phyloP scores from a whole-genome alignment of 2,329 filamentous ascomycete genomes.

The Aspergillus cejpii region DNA sequence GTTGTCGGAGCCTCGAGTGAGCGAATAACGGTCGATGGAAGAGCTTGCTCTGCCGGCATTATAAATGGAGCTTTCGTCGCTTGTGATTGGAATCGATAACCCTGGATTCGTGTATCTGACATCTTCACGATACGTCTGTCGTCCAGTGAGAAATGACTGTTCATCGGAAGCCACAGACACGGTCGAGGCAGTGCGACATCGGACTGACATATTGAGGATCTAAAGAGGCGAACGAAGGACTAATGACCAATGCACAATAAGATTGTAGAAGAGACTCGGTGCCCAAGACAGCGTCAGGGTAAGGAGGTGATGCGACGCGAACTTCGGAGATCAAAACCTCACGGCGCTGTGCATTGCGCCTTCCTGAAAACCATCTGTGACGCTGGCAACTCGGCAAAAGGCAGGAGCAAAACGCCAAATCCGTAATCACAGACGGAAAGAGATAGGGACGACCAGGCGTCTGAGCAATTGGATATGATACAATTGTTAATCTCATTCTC shows the following conservation, averaged over 20 bases:
- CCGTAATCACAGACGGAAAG: neutral
- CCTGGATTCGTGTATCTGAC: neutral
- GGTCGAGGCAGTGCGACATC: neutral
- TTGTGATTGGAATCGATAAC: conserved; percentile 26
- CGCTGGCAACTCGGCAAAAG: neutral
- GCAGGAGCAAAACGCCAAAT: neutral
- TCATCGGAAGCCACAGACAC: neutral
- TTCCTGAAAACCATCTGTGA: neutral
- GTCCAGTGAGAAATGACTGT: neutral
- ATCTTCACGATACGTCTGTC: neutral
- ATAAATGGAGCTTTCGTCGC: conserved; percentile 35
- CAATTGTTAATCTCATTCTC: neutral
- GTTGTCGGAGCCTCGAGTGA: conserved; percentile 5
- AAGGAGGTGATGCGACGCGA: neutral
- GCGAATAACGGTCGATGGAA: conserved; percentile 16
- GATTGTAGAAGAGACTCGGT: neutral
- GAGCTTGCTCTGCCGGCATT: conserved; percentile 32
- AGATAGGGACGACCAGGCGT: neutral
- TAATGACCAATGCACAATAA: neutral
- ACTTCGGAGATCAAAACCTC: neutral
- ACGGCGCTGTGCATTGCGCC: neutral
- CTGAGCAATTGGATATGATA: neutral
- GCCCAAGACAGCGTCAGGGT: neutral
- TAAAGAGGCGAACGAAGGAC: neutral
- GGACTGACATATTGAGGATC: neutral